phyloP scores from a whole-genome alignment of 2,329 filamentous ascomycete species.

The Microsporum ferrugineum region DNA sequence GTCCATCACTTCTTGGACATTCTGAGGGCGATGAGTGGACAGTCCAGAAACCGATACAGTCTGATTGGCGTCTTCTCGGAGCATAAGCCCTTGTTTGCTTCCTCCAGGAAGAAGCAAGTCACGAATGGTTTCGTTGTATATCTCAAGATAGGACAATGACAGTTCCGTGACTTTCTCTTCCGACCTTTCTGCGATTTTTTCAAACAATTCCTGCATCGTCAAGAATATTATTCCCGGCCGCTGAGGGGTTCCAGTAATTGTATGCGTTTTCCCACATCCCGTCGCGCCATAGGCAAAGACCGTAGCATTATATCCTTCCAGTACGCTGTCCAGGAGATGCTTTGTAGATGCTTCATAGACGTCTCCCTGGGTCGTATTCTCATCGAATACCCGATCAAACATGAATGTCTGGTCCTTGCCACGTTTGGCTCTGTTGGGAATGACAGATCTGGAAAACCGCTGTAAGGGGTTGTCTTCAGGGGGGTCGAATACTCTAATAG shows the following conservation, averaged over 20 bases:
- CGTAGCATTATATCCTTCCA: conserved; percentile 97
- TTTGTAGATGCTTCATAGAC: conserved; percentile 92
- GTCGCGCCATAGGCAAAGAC: conserved; percentile 98
- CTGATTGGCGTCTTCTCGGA: conserved; percentile 89
- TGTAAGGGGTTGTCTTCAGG: conserved; percentile 90
- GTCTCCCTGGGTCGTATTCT: conserved; percentile 81
- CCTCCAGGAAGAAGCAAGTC: conserved; percentile 80
- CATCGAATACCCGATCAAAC: conserved; percentile 94
- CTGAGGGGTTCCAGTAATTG: conserved; percentile 82
- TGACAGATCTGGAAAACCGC: conserved; percentile 69
- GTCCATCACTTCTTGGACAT: conserved; percentile 96
- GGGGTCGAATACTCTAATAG: conserved; percentile 77
- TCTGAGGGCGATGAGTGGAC: conserved; percentile 79
- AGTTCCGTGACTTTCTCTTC: conserved; percentile 83
- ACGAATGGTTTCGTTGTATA: conserved; percentile 98
- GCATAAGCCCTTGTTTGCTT: conserved; percentile 73
- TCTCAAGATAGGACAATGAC: conserved; percentile 89
- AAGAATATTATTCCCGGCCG: conserved; percentile 96
- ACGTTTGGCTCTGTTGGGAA: conserved; percentile 66
- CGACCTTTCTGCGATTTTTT: conserved; percentile 78
- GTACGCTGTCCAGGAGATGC: conserved; percentile 79
- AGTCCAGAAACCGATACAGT: conserved; percentile 82
- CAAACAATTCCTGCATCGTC: conserved; percentile 97
- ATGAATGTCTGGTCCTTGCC: conserved; percentile 97
- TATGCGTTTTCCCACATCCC: conserved; percentile 96